A percentile compares a stretch with the other conserved stretches of the same genome.
phyloP scores from a whole-genome alignment of 805 yeast species.

The Candida dendrica region DNA sequence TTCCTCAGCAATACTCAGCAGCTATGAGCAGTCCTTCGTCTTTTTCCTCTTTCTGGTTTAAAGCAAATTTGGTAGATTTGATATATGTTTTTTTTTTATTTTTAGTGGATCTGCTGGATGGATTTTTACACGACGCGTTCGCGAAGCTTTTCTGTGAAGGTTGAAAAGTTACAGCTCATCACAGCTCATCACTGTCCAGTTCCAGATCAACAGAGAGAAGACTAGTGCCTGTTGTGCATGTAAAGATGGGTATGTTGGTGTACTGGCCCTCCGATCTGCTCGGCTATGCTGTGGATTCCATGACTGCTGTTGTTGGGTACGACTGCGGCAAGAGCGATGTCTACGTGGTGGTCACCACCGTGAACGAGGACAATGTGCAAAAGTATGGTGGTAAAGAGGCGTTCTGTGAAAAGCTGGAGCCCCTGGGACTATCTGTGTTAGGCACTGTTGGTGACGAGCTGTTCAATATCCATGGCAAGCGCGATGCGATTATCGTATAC shows the following conservation, averaged over 20 bases:
- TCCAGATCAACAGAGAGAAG: too few relatives aligned
- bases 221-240: too few relatives aligned
- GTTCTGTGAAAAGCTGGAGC: background rate
- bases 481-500: constrained; percentile 40
- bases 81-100: too few relatives aligned
- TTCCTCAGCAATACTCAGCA: too few relatives aligned
- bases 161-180: too few relatives aligned
- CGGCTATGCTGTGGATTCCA: background rate
- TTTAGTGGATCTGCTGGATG: too few relatives aligned
- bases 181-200: too few relatives aligned
- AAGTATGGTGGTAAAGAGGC: background rate
- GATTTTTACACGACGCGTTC: too few relatives aligned
- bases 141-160: too few relatives aligned
- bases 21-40: too few relatives aligned
- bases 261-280: constrained; percentile 3
- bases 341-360: background rate
- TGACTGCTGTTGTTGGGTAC: background rate
- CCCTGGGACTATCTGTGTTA: background rate
- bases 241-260: background rate
- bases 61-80: too few relatives aligned
- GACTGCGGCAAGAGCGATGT: background rate
- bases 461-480: constrained; percentile 7
- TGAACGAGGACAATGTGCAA: background rate
- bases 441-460: background rate
- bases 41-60: too few relatives aligned